Conservation (phyloP, 1,139 yeast species). For the Yamadazyma trypodendri region DNA sequence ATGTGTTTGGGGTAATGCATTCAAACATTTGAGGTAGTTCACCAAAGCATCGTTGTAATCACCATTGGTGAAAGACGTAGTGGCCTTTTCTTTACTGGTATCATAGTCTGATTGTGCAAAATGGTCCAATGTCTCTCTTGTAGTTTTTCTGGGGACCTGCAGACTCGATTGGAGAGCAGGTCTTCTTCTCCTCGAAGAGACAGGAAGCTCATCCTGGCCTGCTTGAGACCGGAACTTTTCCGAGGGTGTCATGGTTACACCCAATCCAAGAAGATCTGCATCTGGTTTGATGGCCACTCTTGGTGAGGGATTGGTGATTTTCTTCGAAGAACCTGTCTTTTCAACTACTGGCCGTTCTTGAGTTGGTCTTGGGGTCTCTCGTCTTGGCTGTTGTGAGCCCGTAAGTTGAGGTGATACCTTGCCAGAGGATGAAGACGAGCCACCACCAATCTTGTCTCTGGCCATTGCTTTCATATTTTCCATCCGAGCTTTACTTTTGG, state of each 20-base stretch:
- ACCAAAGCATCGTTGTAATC: constrained; percentile 70
- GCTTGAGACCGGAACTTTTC: constrained; percentile 18
- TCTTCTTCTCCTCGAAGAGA: constrained; percentile 20
- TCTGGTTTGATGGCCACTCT: constrained; percentile 12
- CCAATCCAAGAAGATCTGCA: constrained; percentile 27
- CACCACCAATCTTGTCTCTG: constrained; percentile 17
- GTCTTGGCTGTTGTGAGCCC: constrained; percentile 4
- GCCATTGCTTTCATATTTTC: constrained; percentile 22
- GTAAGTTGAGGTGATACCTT: constrained; percentile 10
- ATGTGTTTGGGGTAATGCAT: constrained; percentile 63
- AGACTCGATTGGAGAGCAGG: too few relatives aligned
- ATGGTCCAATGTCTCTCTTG: constrained; percentile 29
- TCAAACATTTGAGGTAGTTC: constrained; percentile 60
- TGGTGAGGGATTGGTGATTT: constrained; percentile 1
- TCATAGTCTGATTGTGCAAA: constrained; percentile 51
- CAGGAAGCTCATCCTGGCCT: constrained; percentile 13
- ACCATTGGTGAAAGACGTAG: constrained; percentile 70
- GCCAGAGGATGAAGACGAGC: constrained; percentile 1
- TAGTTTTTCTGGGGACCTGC: constrained; percentile 15
- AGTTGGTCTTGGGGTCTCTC: background rate
- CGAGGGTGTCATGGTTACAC: constrained; percentile 16
- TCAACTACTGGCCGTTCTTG: background rate
- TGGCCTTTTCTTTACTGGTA: constrained; percentile 60
- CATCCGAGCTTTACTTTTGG: constrained; percentile 28
- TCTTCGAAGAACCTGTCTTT: background rate